Evolutionary conservation across 2,329 filamentous ascomycete species (phyloP), one percentile per base, ranked within the genome.

Genomic region (Phaeoacremonium minimum): DNA sequence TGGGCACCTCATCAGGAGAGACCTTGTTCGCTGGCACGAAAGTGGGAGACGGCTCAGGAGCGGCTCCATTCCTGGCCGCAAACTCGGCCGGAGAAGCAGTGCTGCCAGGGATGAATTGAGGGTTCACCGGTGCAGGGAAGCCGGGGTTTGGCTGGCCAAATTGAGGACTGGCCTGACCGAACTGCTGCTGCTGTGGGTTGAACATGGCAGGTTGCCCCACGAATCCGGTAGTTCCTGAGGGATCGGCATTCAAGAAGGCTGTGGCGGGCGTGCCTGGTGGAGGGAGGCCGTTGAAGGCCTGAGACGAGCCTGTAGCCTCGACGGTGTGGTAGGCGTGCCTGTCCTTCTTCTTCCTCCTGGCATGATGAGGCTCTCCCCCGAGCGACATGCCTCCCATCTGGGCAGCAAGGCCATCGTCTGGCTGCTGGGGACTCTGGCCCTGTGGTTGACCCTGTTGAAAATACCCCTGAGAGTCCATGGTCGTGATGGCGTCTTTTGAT

Each of bases 1-100:
- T 96, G 29, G 93, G 93, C 51, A 96, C 87, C 52, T 95, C 87
- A 55, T 97, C 89, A 14, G 89, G 82, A 43, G 95, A 88, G 36
- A 97, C 86, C 52, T 82, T 80, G 35, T 81, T 80, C 22, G 81
- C 75, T 6, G 77, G 66, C 18, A 75, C 70, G 45, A 71, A 66
- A 5, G 70, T 67, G 28, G 67, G 60, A 28, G 60, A 53, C 9
- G 61, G 57, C 13, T 61, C 58, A 17, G 55, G 45, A 36, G 61
- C 61, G 20, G 51, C 38, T 28, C 60, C 58, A 44, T 63, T 58
- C 36, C 66, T 57, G 41, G 67, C 63, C 12, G 63, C 67, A 46
- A 72, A 75, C 46, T 71, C 63, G 36, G 64, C 61, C 6, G 66
- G 55, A 5, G 63, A 62, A 4, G 61, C 61, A 7, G 61, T 56